A percentile compares a stretch with the other conserved stretches of the same genome.
phyloP scores from a whole-genome alignment of 148 eudicot genomes.

The Camellia sinensis region DNA sequence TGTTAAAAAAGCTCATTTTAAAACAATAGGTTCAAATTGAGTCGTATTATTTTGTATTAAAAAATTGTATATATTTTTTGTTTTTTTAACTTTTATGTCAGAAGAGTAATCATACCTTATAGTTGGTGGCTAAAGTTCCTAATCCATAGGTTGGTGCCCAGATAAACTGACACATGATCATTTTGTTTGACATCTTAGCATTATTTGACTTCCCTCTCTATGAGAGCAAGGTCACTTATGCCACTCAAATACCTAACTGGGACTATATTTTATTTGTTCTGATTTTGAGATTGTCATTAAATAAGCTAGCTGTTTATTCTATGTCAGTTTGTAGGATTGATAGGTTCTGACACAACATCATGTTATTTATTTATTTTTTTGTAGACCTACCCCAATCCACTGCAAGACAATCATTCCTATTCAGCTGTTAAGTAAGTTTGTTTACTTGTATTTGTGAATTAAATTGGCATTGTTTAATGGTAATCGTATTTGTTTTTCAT shows the following conservation, averaged over 20 bases:
- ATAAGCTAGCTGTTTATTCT: background rate
- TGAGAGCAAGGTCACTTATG: background rate
- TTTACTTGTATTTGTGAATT: background rate
- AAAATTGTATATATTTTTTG: no score
- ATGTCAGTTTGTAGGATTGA: background rate
- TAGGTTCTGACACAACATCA: background rate
- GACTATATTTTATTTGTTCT: background rate
- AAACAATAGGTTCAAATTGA: no score
- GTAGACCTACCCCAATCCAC: constrained; percentile 23
- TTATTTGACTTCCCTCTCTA: background rate
- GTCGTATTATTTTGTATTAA: no score
- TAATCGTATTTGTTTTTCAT: constrained; percentile 5
- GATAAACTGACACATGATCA: background rate
- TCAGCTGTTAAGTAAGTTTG: constrained; percentile 10
- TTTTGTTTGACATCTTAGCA: background rate
- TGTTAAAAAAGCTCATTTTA: no score
- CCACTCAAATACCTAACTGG: background rate
- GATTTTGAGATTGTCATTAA: background rate
- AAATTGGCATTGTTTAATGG: background rate
- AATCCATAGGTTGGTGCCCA: background rate
- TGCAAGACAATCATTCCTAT: constrained; percentile 17
- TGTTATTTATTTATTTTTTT: background rate
- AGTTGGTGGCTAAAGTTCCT: background rate
- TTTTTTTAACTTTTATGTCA: no score
- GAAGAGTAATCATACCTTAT: no score